Evolutionary conservation across 164 flowering plant species (phyloP).

Genomic region (Pachysandra terminalis): DNA sequence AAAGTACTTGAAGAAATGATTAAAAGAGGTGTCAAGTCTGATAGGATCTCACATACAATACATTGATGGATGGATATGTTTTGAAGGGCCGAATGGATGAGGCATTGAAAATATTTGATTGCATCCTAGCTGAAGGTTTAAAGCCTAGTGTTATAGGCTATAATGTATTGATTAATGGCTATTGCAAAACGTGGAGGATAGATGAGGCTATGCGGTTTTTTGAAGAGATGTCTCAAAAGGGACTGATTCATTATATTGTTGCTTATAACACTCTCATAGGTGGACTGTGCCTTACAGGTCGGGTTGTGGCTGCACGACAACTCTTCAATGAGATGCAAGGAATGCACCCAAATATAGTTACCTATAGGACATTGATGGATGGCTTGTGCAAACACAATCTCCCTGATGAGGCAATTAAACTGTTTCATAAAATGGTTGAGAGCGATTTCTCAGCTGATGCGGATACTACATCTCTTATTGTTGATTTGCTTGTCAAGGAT

Average conservation of each 20-base stretch:
- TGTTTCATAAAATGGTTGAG: constrained; percentile 14
- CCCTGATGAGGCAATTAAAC: constrained; percentile 21
- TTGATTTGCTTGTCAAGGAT: constrained; percentile 1
- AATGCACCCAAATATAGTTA: background rate
- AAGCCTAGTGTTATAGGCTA: too few relatives aligned
- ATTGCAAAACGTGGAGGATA: constrained; percentile 8
- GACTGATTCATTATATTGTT: constrained; percentile 6
- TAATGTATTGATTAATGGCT: constrained; percentile 11
- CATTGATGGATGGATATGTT: constrained; percentile 21
- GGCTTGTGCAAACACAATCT: constrained; percentile 11
- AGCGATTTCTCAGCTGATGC: constrained; percentile 16
- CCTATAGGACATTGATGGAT: constrained; percentile 9
- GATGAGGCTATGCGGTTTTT: constrained; percentile 7
- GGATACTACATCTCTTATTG: background rate
- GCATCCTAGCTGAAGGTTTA: constrained; percentile 3
- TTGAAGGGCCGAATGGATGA: constrained; percentile 5
- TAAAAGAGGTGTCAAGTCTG: too few relatives aligned
- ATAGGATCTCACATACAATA: constrained; percentile 3
- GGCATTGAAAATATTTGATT: constrained; percentile 7
- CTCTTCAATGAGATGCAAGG: constrained; percentile 20
- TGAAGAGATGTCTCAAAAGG: constrained; percentile 6
- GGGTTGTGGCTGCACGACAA: constrained; percentile 3
- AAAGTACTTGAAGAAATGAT: constrained; percentile 1
- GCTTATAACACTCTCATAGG: constrained; percentile 14
- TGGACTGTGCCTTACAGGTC: constrained; percentile 9